Base-by-base conservation (phyloP, 495 filamentous ascomycete genomes). In the Tuber indicum region DNA sequence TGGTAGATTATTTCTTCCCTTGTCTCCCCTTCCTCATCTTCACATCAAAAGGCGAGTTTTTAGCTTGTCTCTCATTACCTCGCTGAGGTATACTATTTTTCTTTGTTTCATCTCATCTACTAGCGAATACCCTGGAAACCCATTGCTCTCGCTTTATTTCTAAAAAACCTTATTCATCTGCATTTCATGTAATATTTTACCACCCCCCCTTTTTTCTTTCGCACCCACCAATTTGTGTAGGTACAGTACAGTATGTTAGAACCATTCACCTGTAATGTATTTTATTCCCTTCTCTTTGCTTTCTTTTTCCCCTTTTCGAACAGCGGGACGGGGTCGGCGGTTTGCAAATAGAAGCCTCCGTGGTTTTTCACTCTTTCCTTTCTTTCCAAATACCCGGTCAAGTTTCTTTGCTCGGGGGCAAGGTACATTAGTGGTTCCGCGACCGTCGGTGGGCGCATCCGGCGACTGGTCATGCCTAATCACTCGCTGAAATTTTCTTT, bases 1-100 rank as follows among this genome's bases (percentile, higher is more conserved):
- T 95, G 92, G 92, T 93, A 87, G 44, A 73, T 43, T 26, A 41
- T 26, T 73, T 72, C 52, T 49, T 58, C 52, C 49, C 49, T 44
- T 23, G 16, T 41, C 17, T 43, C 10, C 3, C 21, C 19, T 74
- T 5, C 12, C 36, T 16, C 14, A 26, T 73, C 74, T 14, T 79
- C 81, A 73, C 79, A 77, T 12, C 77, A 76, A 17, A 81, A 45
- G 1, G 82, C 79, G 19, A 82, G 82, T 36, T 46, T 52, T 41
- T 42, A 19, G 17, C 16, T 47, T 45, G 44, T 45, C 44, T 19
- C 16, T 47, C 47, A 1, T 10, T 71, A 23, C 70, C 70, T n/a
- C 42, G 23, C 23, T 71, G 16, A 14, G 26, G 6, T 47, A 19
- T 47, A 16, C 1, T 5, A 9, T n/a, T 32, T 7, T 8, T 17